Evolutionary conservation across 257 asterid species (phyloP), one percentile per base, ranked within the genome.

Genomic region (Osmanthus fragrans): DNA sequence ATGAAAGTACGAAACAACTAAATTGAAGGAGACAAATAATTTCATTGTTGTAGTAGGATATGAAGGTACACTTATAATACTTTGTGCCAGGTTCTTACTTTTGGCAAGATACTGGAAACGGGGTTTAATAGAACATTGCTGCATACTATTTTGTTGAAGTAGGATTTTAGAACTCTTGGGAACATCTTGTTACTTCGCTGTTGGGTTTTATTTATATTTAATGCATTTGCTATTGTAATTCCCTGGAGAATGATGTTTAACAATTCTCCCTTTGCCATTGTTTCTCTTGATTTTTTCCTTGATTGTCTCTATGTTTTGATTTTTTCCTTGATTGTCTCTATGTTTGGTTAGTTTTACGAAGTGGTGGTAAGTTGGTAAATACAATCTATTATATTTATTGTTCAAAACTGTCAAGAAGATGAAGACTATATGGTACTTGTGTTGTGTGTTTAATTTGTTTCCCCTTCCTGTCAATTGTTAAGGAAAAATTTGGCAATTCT

Each of bases 401-500:
- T 71, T 36, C 66, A 56, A 65, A 32, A 71, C 36, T 72, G 45
- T 29, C 76, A 36, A 71, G 34, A 47, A 42, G 63, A 39, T 30
- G 16, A 67, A 9, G 49, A 7, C 39, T 42, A n/a, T n/a, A 70
- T 25, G 45, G 30, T 51, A 32, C 49, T 39, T 60, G 10, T 60
- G 10, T 78, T 49, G 73, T 51, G 25, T 73, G 74, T 72, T 47
- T 33, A 4, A 64, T 64, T 76, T 71, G 19, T 30, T 81, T 19
- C 18, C 75, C 73, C 39, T 67, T 34, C 30, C 65, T 75, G 70
- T 70, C 40, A 36, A 51, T 18, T 13, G 19, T 70, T 77, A 65
- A 73, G 23, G 78, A 73, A 54, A 25, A 10, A 25, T 37, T 65
- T 63, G 73, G 60, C 74, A 70, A 71, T 76, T 66, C 73, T 70